phyloP scores from a whole-genome alignment of 148 eudicot species.

The Cornus suecica region DNA sequence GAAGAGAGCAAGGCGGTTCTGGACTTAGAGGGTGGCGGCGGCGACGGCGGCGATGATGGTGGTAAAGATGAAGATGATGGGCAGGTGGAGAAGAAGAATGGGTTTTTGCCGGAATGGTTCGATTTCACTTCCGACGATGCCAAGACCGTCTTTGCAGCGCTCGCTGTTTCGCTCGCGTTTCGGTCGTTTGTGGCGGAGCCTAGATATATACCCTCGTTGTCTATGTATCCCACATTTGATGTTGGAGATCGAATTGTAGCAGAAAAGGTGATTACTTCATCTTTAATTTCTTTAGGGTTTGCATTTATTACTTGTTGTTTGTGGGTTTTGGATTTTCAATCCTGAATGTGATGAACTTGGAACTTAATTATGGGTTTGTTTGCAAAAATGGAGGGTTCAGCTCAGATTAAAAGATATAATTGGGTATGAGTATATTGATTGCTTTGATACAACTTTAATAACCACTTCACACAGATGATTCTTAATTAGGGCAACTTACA shows the following conservation, averaged over 20 bases:
- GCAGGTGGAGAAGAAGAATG: constrained; percentile 28
- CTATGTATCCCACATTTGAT: constrained; percentile 97
- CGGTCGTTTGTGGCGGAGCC: constrained; percentile 91
- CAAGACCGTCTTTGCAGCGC: constrained; percentile 71
- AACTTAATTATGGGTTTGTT: neutral
- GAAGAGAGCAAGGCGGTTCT: constrained; percentile 42
- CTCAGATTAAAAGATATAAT: no score
- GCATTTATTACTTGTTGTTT: neutral
- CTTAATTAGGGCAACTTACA: neutral
- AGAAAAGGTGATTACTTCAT: constrained; percentile 66
- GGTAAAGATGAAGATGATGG: constrained; percentile 58
- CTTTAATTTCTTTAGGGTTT: neutral
- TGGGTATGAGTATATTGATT: no score
- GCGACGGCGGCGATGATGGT: constrained; percentile 38
- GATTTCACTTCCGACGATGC: constrained; percentile 80
- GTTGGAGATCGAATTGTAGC: constrained; percentile 94
- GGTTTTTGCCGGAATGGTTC: constrained; percentile 83
- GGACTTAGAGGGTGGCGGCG: constrained; percentile 30
- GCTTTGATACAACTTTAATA: no score
- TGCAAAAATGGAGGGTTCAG: no score
- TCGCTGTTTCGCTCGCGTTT: constrained; percentile 84
- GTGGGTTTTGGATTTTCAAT: neutral
- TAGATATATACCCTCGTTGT: constrained; percentile 89
- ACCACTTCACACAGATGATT: no score
- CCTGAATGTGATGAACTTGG: constrained; percentile 4